Evolutionary conservation across 1,284 basidiomycete genomes (phyloP), one percentile per base, ranked within the genome.

Genomic region (Kwoniella shivajii): DNA sequence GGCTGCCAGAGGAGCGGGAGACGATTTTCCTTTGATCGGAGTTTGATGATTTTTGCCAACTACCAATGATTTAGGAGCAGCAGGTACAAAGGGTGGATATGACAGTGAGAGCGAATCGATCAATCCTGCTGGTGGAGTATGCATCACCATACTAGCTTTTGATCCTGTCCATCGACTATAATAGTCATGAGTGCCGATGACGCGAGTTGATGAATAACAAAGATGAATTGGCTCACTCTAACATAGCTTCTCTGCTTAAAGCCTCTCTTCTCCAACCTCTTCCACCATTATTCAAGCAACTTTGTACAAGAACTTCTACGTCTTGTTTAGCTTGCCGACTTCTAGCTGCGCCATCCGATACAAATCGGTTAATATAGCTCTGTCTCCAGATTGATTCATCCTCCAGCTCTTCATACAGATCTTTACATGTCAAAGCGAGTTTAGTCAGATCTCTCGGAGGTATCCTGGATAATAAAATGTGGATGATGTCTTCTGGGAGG

Each of bases 361-460:
- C 43, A 56, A 72, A 78, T 11, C 64, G 67, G 58, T 76, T 73
- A 47, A 74, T 60, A 61, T 74, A 77, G 54, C 65, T 68, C 27
- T 73, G 65, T 41, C 72, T 59, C 76, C 76, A 77, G 20, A 76
- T 63, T 0, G 68, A 48, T 18, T 77, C 74, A 30, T 67, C 62
- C 42, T 69, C 60, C 29, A 73, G 63, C 41, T 62, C 59, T 10
- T 60, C 59, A 27, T 65, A 41, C 18, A 75, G 58, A 10, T 52
- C 33, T 56, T 63, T 64, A 59, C 71, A 76, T 2, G 72, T 73
- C 9, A 61, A 42, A 4, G 65, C 61, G 0, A 75, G 63, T 10
- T 63, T 59, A 7, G 67, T 58, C 0, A 77, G 66, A 4, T 64
- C 55, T 24, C 70, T 62, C 1, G 76, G 76, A 2, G 74, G 73